Evolutionary conservation across 192 early-diverging fungal species (phyloP).

Genomic region (Oehlia diaphana): DNA sequence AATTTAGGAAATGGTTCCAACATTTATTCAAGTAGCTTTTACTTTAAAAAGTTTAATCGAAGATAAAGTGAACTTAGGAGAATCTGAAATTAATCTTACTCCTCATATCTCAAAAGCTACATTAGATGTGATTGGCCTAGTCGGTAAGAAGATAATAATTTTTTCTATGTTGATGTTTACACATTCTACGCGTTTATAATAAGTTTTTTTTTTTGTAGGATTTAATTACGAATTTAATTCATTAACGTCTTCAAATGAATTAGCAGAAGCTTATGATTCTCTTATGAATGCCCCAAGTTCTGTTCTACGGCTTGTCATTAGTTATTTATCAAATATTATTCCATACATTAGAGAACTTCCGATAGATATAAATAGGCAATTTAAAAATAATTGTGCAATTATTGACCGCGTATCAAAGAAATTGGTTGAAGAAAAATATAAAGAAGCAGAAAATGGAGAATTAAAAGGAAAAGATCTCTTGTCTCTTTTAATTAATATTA

Average conservation of each 20-base stretch:
- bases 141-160: conserved; percentile 24
- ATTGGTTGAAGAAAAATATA: conserved; percentile 40
- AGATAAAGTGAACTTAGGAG: conserved; percentile 29
- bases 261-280: conserved; percentile 44
- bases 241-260: conserved; percentile 38
- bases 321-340: conserved; percentile 33
- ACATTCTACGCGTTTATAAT: too few species aligned
- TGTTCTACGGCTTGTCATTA: conserved; percentile 30
- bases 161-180: too few species aligned
- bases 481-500: conserved; percentile 42
- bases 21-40: conserved; percentile 35
- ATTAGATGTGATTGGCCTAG: conserved; percentile 47
- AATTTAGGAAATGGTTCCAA: conserved; percentile 17
- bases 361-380: neutral
- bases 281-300: conserved; percentile 27
- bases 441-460: conserved; percentile 23
- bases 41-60: conserved; percentile 39
- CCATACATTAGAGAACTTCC: conserved; percentile 29
- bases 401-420: conserved; percentile 36
- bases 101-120: conserved; percentile 40
- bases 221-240: conserved; percentile 52
- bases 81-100: conserved; percentile 40
- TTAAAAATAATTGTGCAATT: conserved; percentile 19
- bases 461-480: conserved; percentile 43
- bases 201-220: conserved; percentile 9